Conservation (phyloP, 768 basidiomycete species). For the Pulveroboletus frians region DNA sequence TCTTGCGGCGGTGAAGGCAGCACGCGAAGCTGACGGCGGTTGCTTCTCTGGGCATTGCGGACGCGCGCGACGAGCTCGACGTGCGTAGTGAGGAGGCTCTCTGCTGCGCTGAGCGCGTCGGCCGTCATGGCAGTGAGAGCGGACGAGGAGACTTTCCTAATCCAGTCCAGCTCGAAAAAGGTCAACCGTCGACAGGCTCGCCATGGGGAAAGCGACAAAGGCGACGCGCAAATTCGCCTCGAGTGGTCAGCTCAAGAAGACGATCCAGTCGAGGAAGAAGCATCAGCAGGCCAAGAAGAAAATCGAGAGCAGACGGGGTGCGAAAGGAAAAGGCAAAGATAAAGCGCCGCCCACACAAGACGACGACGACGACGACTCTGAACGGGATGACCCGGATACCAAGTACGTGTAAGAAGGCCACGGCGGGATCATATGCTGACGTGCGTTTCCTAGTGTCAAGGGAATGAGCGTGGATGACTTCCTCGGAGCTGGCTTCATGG, state of each 20-base stretch:
- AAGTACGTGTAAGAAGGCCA: slow-evolving; percentile 9
- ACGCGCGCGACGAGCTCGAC: slow-evolving; percentile 52
- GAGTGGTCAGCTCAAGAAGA: slow-evolving; percentile 83
- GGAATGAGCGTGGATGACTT: slow-evolving; percentile 75
- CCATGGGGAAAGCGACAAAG: slow-evolving; percentile 54
- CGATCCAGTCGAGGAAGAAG: slow-evolving; percentile 79
- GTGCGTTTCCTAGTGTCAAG: slow-evolving; percentile 12
- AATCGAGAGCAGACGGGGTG: slow-evolving; percentile 53
- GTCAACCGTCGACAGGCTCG: neutral
- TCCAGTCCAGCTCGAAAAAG: neutral
- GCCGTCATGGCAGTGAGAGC: slow-evolving; percentile 18
- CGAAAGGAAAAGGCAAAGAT: slow-evolving; percentile 32
- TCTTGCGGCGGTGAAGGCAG: slow-evolving; percentile 53
- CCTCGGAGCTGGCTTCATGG: slow-evolving; percentile 69
- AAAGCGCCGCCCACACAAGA: slow-evolving; percentile 22
- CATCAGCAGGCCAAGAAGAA: slow-evolving; percentile 73
- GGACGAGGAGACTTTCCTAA: slow-evolving; percentile 15
- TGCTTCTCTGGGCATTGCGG: slow-evolving; percentile 49
- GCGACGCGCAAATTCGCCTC: slow-evolving; percentile 83
- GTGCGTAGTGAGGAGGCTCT: slow-evolving; percentile 61
- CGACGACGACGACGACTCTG: slow-evolving; percentile 31
- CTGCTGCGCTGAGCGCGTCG: slow-evolving; percentile 55
- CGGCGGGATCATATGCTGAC: neutral
- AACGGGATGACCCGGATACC: slow-evolving; percentile 18
- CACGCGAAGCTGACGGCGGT: slow-evolving; percentile 51